Base-by-base conservation (phyloP, 208 protist genomes). In the Leishmania lainsoni region DNA sequence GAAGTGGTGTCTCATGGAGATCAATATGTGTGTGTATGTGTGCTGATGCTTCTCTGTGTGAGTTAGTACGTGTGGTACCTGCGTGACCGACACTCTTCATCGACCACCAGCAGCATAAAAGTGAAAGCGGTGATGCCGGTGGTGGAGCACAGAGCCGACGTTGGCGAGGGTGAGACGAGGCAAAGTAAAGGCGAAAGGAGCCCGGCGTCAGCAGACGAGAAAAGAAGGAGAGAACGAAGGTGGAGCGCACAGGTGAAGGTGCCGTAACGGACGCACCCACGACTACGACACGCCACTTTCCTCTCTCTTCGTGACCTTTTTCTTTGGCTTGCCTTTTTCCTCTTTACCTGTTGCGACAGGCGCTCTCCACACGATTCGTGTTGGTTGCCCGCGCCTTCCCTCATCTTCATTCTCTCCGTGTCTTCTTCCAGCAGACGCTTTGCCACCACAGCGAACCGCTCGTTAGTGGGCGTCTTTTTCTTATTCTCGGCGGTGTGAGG, bases 31-130 rank as follows among this genome's bases (percentile, higher is more conserved):
- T 59, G 29, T 54, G 51, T 76, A 32, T 45, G 14, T 45, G 3
- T 12, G 16, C 29, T n/a, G 58, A 16, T 71, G 56, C 51, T 16
- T 54, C 39, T 81, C 39, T 56, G 61, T 85, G 77, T 85, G 51
- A 68, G 52, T 82, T 72, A 29, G 3, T 2, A 10, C 8, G 26
- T 20, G 26, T 12, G 9, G 12, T 5, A 12, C 29, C 14, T 26
- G 2, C 6, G 29, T n/a, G 29, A 35, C 26, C 22, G 12, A 68
- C 29, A 20, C 0, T 29, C 61, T 10, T 14, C 14, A 29, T 20
- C 4, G 2, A 39, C 2, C 61, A 10, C 10, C 61, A 20, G n/a
- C 61, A 39, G 9, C 22, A 14, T 16, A 66, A 9, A 26, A 66
- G n/a, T n/a, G 35, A 22, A 9, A 42, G 12, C 61, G 26, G n/a